These are phyloP conservation scores for Jasminum sambac DNA, from an alignment of 257 asterid species.

Conservation along the genomic window DNA sequence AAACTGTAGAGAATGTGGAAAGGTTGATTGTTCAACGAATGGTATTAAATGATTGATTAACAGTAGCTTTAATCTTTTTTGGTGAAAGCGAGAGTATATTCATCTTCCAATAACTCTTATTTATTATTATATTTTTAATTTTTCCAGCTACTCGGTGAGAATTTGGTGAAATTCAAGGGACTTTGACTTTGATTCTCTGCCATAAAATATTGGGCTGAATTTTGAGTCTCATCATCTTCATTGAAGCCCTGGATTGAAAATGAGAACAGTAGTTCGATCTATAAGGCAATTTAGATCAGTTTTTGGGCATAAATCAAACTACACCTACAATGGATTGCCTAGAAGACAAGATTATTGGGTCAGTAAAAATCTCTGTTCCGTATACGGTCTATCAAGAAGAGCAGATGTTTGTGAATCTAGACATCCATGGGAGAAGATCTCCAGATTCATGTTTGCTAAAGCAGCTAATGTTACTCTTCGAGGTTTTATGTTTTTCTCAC, in stretches of 20 bases:
- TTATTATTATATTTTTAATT: too few relatives aligned
- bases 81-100: slow-evolving; percentile 21
- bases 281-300: slow-evolving; percentile 49
- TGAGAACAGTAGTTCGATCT: slow-evolving; percentile 57
- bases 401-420: slow-evolving; percentile 36
- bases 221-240: slow-evolving; percentile 7
- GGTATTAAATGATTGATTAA: neutral
- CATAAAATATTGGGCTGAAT: slow-evolving; percentile 18
- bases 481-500: slow-evolving; percentile 45
- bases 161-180: slow-evolving; percentile 21
- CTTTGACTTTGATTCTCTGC: slow-evolving; percentile 19
- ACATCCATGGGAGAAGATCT: slow-evolving; percentile 33
- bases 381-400: slow-evolving; percentile 36
- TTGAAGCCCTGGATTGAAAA: slow-evolving; percentile 28
- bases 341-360: slow-evolving; percentile 33
- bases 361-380: slow-evolving; percentile 24
- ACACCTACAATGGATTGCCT: slow-evolving; percentile 28
- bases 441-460: slow-evolving; percentile 51
- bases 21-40: slow-evolving; percentile 24
- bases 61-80: neutral
- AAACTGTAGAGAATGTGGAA: slow-evolving; percentile 14
- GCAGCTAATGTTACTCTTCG: slow-evolving; percentile 50
- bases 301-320: slow-evolving; percentile 29
- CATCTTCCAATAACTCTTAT: neutral
- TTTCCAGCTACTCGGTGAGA: slow-evolving; percentile 28